Evolutionary conservation across 2,329 filamentous ascomycete genomes (phyloP).

Genomic region (Aspergillus ibericus): DNA sequence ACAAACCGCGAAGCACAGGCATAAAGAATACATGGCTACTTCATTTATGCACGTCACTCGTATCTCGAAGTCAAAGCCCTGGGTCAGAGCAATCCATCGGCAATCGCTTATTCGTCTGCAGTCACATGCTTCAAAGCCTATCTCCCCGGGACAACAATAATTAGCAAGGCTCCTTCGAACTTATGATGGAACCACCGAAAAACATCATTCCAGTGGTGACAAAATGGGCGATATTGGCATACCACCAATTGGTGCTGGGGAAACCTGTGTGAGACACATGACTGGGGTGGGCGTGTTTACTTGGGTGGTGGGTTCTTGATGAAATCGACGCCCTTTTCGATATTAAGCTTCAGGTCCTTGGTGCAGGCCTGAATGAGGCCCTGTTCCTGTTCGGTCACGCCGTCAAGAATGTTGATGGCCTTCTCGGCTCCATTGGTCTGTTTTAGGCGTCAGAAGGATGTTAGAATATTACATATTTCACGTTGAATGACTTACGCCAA

Average conservation of each 20-base stretch:
- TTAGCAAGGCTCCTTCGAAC: conserved; percentile 36
- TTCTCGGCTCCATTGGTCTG: conserved; percentile 84
- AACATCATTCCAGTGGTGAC: conserved; percentile 10
- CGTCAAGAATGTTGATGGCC: conserved; percentile 74
- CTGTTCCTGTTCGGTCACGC: conserved; percentile 85
- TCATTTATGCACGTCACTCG: conserved; percentile 19
- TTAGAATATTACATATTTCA: conserved; percentile 3
- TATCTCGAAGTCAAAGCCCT: conserved; percentile 13
- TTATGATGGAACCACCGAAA: conserved; percentile 17
- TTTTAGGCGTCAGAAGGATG: conserved; percentile 30
- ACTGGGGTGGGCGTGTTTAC: conserved; percentile 58
- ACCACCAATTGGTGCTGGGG: conserved; percentile 24
- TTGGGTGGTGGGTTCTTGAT: conserved; percentile 84
- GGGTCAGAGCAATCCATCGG: conserved; percentile 18
- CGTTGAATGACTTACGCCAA: conserved; percentile 69
- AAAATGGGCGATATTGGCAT: conserved; percentile 14
- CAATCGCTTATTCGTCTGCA: conserved; percentile 27
- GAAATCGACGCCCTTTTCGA: conserved; percentile 89
- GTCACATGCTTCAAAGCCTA: conserved; percentile 46
- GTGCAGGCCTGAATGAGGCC: conserved; percentile 74
- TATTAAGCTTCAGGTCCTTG: conserved; percentile 84
- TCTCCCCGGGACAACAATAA: conserved; percentile 38
- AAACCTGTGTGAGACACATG: conserved; percentile 18
- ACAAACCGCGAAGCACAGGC: neutral
- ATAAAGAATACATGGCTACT: conserved; percentile 9